Percentiles rank a stretch among this genome's conserved stretches.
Evolutionary conservation across 2,329 filamentous ascomycete genomes (phyloP).

Genomic region (Rhynchosporium agropyri): DNA sequence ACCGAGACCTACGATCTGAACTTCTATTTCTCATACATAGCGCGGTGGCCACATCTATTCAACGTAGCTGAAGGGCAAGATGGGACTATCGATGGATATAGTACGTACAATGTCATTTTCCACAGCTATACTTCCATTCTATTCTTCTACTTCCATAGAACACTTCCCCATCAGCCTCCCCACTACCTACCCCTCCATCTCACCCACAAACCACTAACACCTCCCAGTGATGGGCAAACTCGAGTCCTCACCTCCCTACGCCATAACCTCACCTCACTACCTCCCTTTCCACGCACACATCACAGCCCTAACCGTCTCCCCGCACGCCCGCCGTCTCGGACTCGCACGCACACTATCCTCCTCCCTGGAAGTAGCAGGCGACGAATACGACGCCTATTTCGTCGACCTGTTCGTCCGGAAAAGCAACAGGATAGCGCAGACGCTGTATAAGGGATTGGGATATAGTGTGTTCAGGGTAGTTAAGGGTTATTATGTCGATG

Average conservation of each 20-base stretch:
- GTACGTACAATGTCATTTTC: slow-evolving; percentile 53
- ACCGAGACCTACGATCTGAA: slow-evolving; percentile 97
- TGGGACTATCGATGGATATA: slow-evolving; percentile 93
- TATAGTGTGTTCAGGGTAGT: slow-evolving; percentile 90
- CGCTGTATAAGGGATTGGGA: slow-evolving; percentile 87
- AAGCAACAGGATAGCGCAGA: slow-evolving; percentile 84
- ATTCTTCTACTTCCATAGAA: not conserved
- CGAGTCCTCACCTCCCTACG: slow-evolving; percentile 78
- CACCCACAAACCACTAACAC: slow-evolving; percentile 5
- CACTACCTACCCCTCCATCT: not conserved
- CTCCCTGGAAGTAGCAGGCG: slow-evolving; percentile 79
- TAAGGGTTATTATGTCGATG: slow-evolving; percentile 90
- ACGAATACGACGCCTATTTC: slow-evolving; percentile 87
- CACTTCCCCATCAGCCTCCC: slow-evolving; percentile 11
- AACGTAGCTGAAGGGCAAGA: slow-evolving; percentile 84
- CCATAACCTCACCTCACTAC: slow-evolving; percentile 80
- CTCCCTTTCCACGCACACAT: slow-evolving; percentile 99
- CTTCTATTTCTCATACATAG: slow-evolving; percentile 96
- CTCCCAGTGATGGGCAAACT: slow-evolving; percentile 92
- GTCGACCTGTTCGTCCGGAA: slow-evolving; percentile 92
- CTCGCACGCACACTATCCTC: slow-evolving; percentile 83
- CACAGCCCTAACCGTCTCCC: slow-evolving; percentile 90
- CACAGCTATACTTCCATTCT: not conserved
- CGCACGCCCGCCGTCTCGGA: slow-evolving; percentile 80
- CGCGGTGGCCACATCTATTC: slow-evolving; percentile 94